These are phyloP conservation scores for Oryza officinalis DNA, from an alignment of 176 grass and related monocot genomes.

Conservation along the genomic window DNA sequence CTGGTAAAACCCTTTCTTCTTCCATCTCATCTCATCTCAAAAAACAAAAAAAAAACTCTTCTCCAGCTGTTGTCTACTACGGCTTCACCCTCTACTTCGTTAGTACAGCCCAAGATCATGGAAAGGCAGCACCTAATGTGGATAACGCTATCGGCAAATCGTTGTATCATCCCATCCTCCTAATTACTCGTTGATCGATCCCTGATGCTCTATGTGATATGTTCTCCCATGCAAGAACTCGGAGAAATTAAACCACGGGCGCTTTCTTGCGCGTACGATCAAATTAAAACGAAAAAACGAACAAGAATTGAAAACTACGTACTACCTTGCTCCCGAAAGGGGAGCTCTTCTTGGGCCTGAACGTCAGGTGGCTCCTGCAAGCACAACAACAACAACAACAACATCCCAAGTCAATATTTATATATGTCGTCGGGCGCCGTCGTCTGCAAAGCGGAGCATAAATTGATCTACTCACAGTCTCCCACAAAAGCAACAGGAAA, in stretches of 20 bases:
- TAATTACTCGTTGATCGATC: not conserved
- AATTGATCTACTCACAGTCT: not conserved
- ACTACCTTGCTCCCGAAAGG: constrained; percentile 71
- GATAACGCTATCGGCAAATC: not conserved
- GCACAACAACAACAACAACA: not conserved
- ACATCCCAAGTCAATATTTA: too few species aligned
- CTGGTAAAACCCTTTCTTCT: too few species aligned
- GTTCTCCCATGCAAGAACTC: too few species aligned
- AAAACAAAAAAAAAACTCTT: too few species aligned
- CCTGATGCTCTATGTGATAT: not conserved
- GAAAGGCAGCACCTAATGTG: not conserved
- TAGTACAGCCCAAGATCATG: not conserved
- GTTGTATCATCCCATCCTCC: not conserved
- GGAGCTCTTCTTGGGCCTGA: constrained; percentile 84
- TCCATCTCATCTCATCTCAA: too few species aligned
- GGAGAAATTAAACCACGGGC: not conserved
- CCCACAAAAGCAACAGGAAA: too few species aligned
- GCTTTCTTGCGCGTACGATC: too few species aligned
- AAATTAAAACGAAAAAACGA: not conserved
- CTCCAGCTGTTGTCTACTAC: too few species aligned
- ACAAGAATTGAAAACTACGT: not conserved
- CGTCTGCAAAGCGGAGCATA: too few species aligned
- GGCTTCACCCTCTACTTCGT: too few species aligned
- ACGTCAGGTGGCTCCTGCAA: constrained; percentile 84
- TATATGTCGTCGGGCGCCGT: too few species aligned